Evolutionary conservation across 1,284 basidiomycete genomes (phyloP).

Genomic region (Pseudozyma sp.): DNA sequence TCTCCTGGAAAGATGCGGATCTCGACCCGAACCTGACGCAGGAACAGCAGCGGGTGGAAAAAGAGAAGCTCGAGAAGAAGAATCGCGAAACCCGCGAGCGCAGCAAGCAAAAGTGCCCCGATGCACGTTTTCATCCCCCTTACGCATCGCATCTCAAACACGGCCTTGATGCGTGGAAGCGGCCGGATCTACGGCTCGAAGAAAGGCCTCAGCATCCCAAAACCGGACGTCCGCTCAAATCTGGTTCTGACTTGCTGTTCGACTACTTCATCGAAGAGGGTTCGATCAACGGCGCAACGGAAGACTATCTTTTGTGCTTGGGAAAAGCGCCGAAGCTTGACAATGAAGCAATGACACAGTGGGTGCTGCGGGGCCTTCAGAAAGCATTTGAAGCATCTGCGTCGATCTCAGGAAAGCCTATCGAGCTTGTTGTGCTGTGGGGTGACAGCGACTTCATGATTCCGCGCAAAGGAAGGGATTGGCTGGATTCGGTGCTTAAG

Average conservation of each 20-base stretch:
- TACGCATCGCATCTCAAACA: constrained; percentile 24
- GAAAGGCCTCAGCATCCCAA: constrained; percentile 17
- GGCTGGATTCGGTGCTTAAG: constrained; percentile 8
- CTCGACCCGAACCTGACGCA: constrained; percentile 5
- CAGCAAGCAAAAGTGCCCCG: constrained; percentile 16
- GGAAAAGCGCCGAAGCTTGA: constrained; percentile 25
- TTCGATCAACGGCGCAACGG: constrained; percentile 18
- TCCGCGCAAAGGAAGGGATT: constrained; percentile 23
- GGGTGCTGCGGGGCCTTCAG: constrained; percentile 5
- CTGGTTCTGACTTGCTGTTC: constrained; percentile 20
- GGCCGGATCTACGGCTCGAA: background rate
- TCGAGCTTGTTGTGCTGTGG: constrained; percentile 22
- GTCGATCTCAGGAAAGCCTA: constrained; percentile 2
- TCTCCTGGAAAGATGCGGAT: constrained; percentile 16
- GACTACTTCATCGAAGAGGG: constrained; percentile 33
- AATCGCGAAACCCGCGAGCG: constrained; percentile 16
- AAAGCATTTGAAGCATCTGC: background rate
- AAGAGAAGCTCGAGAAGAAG: constrained; percentile 18
- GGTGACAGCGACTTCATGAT: constrained; percentile 29
- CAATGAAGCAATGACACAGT: constrained; percentile 16
- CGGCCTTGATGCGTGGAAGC: constrained; percentile 28
- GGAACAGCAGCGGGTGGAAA: constrained; percentile 13
- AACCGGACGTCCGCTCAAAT: constrained; percentile 18
- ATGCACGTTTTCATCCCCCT: constrained; percentile 29
- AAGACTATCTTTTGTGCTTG: constrained; percentile 31